Base-by-base conservation (phyloP, 441 rosid species). In the Adansonia grandidieri region DNA sequence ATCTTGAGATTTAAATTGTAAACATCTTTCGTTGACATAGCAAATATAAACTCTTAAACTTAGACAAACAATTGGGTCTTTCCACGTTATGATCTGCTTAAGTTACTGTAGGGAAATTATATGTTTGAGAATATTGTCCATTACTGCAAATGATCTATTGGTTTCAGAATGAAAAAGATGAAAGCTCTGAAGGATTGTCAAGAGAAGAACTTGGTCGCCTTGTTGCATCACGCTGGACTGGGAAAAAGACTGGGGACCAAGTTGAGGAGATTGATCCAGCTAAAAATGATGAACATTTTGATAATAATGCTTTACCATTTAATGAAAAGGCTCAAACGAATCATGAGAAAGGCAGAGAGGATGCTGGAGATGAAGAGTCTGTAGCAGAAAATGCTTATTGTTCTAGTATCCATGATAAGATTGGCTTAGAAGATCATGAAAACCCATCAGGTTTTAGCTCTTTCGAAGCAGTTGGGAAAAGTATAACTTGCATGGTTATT, bases 151-250 rank as follows among this genome's bases (percentile, higher is more conserved):
- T 13, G 40, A 65, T 64, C 17, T 37, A 45, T 37, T 80, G 74
- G 13, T 77, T 42, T 77, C 75, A 72, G 80, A 74, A 89, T 87
- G 88, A 53, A 20, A 76, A 79, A 74, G 89, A 77, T 78, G 80
- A 5, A 79, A 84, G 66, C 73, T 79, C 82, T 37, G 86, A 86
- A 75, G 89, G 81, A 45, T 87, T 90, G 84, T 92, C 97, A 74
- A 92, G 80, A 76, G 97, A 90, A 82, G 94, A 92, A 84, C 76
- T 90, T 81, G 93, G 94, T 71, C 88, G 86, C 76, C 90, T 87
- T 62, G 85, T 92, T 80, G 94, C 89, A 45, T 90, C 97, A 78
- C 93, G 96, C 65, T 92, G 96, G 94, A 89, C 93, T 0, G 88
- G 94, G 56, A 81, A 82, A 83, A 84, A 73, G 67, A 72, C 80